Percentiles rank a stretch among this genome's conserved stretches.
phyloP scores from a whole-genome alignment of 2,329 filamentous ascomycete genomes.

The Penicillium sp. region DNA sequence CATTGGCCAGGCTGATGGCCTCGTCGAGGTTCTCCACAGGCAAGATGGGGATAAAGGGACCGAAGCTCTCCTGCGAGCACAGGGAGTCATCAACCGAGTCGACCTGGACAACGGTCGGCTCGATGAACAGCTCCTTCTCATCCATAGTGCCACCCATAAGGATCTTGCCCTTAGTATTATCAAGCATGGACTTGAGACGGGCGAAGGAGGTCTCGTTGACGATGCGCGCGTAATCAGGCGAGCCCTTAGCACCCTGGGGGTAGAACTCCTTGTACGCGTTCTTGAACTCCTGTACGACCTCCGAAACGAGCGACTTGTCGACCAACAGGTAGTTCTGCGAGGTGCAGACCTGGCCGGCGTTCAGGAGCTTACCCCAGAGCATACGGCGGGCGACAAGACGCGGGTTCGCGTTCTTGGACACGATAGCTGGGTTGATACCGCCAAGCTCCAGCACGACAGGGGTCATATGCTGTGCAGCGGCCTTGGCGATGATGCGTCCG shows the following conservation, averaged over 20 bases:
- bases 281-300: conserved; percentile 67
- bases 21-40: conserved; percentile 72
- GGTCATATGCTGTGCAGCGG: conserved; percentile 79
- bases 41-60: conserved; percentile 78
- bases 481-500: conserved; percentile 78
- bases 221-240: conserved; percentile 69
- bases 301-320: conserved; percentile 61
- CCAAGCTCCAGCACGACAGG: conserved; percentile 85
- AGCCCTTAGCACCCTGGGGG: conserved; percentile 69
- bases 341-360: conserved; percentile 84
- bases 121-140: conserved; percentile 70
- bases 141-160: conserved; percentile 79
- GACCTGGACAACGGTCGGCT: conserved; percentile 84
- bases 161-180: conserved; percentile 71
- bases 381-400: conserved; percentile 72
- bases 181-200: conserved; percentile 84
- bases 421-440: conserved; percentile 81
- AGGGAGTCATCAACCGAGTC: conserved; percentile 66
- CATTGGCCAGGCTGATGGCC: conserved; percentile 72
- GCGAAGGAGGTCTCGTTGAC: conserved; percentile 71
- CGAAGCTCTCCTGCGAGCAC: conserved; percentile 78
- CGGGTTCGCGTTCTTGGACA: conserved; percentile 74
- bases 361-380: conserved; percentile 78
- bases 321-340: conserved; percentile 87
- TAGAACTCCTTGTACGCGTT: conserved; percentile 67